phyloP scores from a whole-genome alignment of 805 yeast genomes.

The Sungouiella thailandica region DNA sequence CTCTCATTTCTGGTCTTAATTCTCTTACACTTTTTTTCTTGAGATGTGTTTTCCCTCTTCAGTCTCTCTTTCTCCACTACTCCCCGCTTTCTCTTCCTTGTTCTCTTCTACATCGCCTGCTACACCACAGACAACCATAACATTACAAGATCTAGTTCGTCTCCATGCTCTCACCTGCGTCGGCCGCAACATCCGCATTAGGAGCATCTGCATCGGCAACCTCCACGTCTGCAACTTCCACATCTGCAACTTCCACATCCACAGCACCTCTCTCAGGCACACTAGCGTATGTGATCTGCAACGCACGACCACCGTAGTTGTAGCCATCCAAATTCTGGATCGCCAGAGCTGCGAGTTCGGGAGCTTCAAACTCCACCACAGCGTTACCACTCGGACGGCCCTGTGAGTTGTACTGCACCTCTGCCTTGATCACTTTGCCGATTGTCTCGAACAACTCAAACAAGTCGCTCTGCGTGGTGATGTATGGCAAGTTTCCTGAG shows the following conservation, averaged over 20 bases:
- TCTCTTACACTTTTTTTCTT: too few species aligned
- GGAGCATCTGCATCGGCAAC: slow-evolving; percentile 5
- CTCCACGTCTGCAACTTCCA: slow-evolving; percentile 2
- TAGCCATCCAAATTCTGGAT: slow-evolving; percentile 72
- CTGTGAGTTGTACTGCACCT: slow-evolving; percentile 51
- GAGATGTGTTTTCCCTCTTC: too few species aligned
- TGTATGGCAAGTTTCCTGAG: slow-evolving; percentile 80
- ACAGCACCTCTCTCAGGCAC: slow-evolving; percentile 2
- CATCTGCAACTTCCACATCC: slow-evolving; percentile 1
- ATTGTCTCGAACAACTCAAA: slow-evolving; percentile 81
- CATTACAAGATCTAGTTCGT: not conserved
- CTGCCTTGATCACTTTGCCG: slow-evolving; percentile 72
- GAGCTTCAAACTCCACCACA: slow-evolving; percentile 69
- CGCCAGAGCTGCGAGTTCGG: slow-evolving; percentile 68
- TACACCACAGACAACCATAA: too few species aligned
- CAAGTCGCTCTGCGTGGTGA: slow-evolving; percentile 82
- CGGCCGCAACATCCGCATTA: slow-evolving; percentile 1
- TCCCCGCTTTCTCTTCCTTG: too few species aligned
- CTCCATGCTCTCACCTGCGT: too few species aligned
- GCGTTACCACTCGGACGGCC: slow-evolving; percentile 81
- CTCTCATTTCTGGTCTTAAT: too few species aligned
- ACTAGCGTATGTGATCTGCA: slow-evolving; percentile 62
- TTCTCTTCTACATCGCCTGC: too few species aligned
- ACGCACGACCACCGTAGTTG: slow-evolving; percentile 76
- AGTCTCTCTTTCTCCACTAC: too few species aligned